Evolutionary conservation across 768 basidiomycete genomes (phyloP), one percentile per base, ranked within the genome.

Genomic region (Russula dissimulans): DNA sequence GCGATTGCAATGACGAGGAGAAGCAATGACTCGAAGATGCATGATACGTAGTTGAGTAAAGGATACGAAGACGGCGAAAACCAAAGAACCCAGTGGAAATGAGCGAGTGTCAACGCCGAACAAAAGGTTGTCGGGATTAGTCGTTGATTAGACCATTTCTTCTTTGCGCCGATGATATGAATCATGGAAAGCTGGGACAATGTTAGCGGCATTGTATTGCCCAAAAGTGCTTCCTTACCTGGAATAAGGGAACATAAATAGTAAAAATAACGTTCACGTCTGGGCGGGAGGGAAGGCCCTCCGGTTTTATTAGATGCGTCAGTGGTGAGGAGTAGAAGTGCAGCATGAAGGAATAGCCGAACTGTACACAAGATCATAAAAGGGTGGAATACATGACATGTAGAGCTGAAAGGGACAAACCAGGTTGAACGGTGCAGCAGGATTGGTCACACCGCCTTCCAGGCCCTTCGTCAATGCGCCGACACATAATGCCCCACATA

Each of bases 281-380:
- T 5, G 88, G 89, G 46, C 88, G 76, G 9, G 86, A 79, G 0
- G 82, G 82, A 4, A 75, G 67, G 2, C 74, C 77, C 3, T 72
- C 69, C 4, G 74, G 67, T 56, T 76, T 79, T 66, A 71, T 69
- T 26, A 62, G 61, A 68, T 87, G 85, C 5, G 84, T 79, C 43
- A 83, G 67, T 0, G 86, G 84, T 2, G 84, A 82, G 0, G 86
- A 81, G 72, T 89, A 89, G 8, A 88, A 78, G 63, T 90, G 84
- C 18, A 91, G 71, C 36, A 89, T 76, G 70, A 89, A 89, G 1
- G 87, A 83, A 65, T 89, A 91, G 22, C 85, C 86, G 62, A 89
- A 81, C 87, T 89, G 64, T 10, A 44, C 2, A 50, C 15, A 4
- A 26, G 41, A 50, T 51, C 43, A 46, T 56, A 7, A 65, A 57